Evolutionary conservation across 1,284 basidiomycete species (phyloP), one percentile per base, ranked within the genome.

Genomic region (Ustilago xerochloae): DNA sequence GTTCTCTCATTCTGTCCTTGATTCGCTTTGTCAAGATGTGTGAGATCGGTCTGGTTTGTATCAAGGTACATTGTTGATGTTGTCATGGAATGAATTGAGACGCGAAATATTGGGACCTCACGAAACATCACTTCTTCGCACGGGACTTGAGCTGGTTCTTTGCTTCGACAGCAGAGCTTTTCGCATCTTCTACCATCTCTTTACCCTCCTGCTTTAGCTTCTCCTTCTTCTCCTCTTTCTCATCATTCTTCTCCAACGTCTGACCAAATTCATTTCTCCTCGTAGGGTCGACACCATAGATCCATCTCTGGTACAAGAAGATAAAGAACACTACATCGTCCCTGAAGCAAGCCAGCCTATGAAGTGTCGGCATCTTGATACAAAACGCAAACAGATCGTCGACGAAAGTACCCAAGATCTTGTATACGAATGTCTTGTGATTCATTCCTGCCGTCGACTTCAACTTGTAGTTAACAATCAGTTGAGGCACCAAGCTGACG

Each of bases 401-500:
- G 30, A 97, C 92, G 56, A 87, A 85, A 6, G 93, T 93, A 29
- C 91, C 91, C 51, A 94, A 86, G 3, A 92, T 91, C 87, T 97
- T 97, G 88, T 93, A 97, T 71, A 95, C 90, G 91, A 98, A 94
- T 4, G 95, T 93, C 86, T 95, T 97, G 90, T 95, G 93, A 10
- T 92, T 93, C 91, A 95, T 93, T 82, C 95, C 93, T 36, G 93
- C 91, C 36, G 94, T 93, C 81, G 90, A 92, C 90, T 92, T 85
- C 71, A 84, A 67, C 60, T 97, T 96, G 87, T 96, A 97, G 87
- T 97, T 96, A 87, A 79, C 72, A 43, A 79, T 79, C 10, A 78
- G 54, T 54, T 79, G 78, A 1, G 79, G 79, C 0, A 81, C 65
- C 24, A 81, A 47, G 88, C 91, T 86, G 78, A 95, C 94, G 85